phyloP scores from a whole-genome alignment of 257 asterid species.

The Solanum paucissectum region DNA sequence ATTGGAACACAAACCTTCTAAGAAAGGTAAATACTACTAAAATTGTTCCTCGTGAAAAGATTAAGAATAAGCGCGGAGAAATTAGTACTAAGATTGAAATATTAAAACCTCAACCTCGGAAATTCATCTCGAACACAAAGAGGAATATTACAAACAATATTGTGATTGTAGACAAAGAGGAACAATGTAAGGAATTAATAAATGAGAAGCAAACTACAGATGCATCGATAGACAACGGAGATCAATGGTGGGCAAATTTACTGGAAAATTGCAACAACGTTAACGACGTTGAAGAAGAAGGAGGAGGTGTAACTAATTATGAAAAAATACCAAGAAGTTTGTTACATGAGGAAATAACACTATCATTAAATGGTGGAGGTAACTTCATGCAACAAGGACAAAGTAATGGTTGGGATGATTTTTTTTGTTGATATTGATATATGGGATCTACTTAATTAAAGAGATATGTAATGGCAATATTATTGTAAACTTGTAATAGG shows the following conservation, averaged over 20 bases:
- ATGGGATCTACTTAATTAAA: neutral
- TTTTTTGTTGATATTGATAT: neutral
- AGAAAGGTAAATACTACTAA: neutral
- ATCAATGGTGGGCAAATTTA: neutral
- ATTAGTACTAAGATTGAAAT: neutral
- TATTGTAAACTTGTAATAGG: neutral
- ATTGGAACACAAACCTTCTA: constrained; percentile 13
- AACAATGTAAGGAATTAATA: neutral
- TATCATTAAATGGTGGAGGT: neutral
- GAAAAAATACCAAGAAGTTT: neutral
- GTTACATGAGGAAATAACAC: neutral
- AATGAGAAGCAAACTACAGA: neutral
- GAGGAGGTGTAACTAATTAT: neutral
- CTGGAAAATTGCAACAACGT: neutral
- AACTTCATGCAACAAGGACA: neutral
- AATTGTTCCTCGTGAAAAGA: neutral
- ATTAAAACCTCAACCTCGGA: neutral
- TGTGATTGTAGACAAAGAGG: neutral
- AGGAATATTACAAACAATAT: neutral
- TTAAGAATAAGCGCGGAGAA: constrained; percentile 8
- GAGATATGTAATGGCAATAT: neutral
- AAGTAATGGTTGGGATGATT: neutral
- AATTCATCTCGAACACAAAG: neutral
- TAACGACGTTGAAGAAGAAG: neutral
- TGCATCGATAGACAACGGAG: neutral